These are phyloP conservation scores for Plenodomus biglobosus DNA, from an alignment of 2,329 filamentous ascomycete genomes.

Conservation along the genomic window DNA sequence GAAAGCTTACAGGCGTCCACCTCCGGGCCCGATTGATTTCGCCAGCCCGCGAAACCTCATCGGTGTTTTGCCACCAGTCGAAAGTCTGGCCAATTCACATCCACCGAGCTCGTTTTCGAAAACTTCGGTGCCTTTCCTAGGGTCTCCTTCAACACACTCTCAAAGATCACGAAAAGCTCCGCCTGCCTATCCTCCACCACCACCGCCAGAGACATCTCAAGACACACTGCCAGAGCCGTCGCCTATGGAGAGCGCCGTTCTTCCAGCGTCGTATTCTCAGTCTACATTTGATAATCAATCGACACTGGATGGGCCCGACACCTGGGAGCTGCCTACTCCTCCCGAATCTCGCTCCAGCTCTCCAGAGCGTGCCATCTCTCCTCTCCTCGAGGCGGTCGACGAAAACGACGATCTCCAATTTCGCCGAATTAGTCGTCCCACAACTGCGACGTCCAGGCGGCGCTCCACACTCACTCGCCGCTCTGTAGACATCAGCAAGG, in stretches of 20 bases:
- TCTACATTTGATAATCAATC: conserved; percentile 10
- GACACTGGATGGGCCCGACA: conserved; percentile 6
- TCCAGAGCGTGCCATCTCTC: conserved; percentile 31
- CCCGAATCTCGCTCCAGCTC: conserved; percentile 30
- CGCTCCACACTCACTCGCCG: conserved; percentile 33
- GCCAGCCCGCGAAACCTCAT: conserved; percentile 29
- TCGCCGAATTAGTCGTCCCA: conserved; percentile 25
- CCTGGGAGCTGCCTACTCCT: conserved; percentile 21
- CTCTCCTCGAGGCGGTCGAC: conserved; percentile 39
- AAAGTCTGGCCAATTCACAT: conserved; percentile 20
- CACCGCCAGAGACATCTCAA: conserved; percentile 9
- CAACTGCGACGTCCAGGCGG: conserved; percentile 24
- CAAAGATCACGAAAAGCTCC: not conserved
- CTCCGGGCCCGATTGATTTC: conserved; percentile 32
- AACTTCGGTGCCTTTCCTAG: conserved; percentile 2
- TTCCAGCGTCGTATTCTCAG: conserved; percentile 21
- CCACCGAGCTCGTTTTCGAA: conserved; percentile 17
- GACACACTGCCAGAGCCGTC: conserved; percentile 14
- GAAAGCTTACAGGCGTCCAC: conserved; percentile 30
- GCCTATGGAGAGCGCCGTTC: conserved; percentile 27
- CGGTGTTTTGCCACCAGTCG: conserved; percentile 23
- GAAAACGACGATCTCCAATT: conserved; percentile 39
- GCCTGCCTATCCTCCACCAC: conserved; percentile 12
- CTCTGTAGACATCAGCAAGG: conserved; percentile 17
- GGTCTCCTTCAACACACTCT: not conserved